Conservation (phyloP, 2,329 filamentous ascomycete genomes). For the Botrytis medusae region DNA sequence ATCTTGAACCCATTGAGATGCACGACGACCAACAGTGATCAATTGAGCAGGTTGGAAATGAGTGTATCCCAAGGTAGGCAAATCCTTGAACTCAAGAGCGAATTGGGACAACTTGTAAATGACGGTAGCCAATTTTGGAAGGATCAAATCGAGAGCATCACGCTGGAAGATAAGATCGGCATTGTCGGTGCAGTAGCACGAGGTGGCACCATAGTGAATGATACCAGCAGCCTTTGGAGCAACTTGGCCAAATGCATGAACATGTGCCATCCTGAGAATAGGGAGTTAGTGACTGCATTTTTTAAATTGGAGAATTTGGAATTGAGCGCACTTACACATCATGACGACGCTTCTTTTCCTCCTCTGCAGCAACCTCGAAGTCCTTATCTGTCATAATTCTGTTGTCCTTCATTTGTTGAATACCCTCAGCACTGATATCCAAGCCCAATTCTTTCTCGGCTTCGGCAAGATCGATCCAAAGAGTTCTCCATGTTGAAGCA, state of each 20-base stretch:
- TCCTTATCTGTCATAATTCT: constrained; percentile 74
- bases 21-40: constrained; percentile 43
- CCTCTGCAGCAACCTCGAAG: constrained; percentile 70
- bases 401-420: constrained; percentile 74
- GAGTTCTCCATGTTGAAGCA: constrained; percentile 48
- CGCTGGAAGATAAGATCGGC: constrained; percentile 69
- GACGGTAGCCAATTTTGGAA: constrained; percentile 75
- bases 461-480: constrained; percentile 85
- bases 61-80: constrained; percentile 75
- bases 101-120: constrained; percentile 73
- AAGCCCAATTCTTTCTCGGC: constrained; percentile 79
- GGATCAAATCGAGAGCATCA: constrained; percentile 72
- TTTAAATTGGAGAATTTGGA: constrained; percentile 38
- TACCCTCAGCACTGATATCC: constrained; percentile 69
- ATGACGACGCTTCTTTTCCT: constrained; percentile 72
- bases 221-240: constrained; percentile 78
- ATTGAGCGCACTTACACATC: constrained; percentile 48
- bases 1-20: constrained; percentile 72
- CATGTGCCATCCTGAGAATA: constrained; percentile 43
- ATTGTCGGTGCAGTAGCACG: constrained; percentile 54
- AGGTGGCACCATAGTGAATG: constrained; percentile 66
- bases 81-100: constrained; percentile 68
- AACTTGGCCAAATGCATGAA: constrained; percentile 71
- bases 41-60: constrained; percentile 63
- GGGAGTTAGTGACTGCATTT: background rate